phyloP scores from a whole-genome alignment of 495 filamentous ascomycete species.

The Letharia columbiana region DNA sequence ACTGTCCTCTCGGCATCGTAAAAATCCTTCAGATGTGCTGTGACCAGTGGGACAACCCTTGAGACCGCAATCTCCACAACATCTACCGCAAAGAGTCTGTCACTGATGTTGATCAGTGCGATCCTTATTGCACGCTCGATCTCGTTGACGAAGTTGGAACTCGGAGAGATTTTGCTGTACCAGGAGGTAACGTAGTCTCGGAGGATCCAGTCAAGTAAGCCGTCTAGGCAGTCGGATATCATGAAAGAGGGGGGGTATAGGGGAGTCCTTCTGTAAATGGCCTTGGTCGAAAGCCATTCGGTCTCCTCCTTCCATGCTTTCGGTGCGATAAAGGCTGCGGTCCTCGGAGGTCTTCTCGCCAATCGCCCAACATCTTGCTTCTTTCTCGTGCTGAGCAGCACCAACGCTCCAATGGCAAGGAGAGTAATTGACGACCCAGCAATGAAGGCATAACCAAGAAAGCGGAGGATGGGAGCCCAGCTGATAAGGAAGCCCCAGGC shows the following conservation, averaged over 20 bases:
- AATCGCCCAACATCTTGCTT: constrained; percentile 32
- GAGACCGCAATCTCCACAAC: constrained; percentile 71
- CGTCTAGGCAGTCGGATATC: constrained; percentile 74
- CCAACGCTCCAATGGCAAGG: constrained; percentile 44
- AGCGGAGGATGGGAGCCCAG: constrained; percentile 73
- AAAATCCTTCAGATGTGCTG: constrained; percentile 84
- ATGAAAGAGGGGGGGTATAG: constrained; percentile 71
- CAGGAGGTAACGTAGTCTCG: constrained; percentile 83
- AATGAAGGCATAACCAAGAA: constrained; percentile 68
- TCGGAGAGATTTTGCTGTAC: constrained; percentile 79
- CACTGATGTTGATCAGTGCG: constrained; percentile 61
- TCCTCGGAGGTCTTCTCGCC: constrained; percentile 36
- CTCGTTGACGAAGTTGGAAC: constrained; percentile 71
- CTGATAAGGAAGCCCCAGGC: constrained; percentile 75
- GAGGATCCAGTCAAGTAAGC: constrained; percentile 64
- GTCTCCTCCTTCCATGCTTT: constrained; percentile 61
- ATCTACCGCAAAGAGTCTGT: constrained; percentile 63
- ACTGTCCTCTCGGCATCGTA: constrained; percentile 83
- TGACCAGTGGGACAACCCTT: constrained; percentile 78
- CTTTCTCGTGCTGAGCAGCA: constrained; percentile 54
- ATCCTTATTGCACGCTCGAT: constrained; percentile 70
- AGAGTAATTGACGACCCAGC: constrained; percentile 53
- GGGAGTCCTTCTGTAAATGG: constrained; percentile 44
- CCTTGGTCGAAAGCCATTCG: constrained; percentile 45
- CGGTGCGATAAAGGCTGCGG: constrained; percentile 53